These are phyloP conservation scores for Pelargonium fulgidum DNA, from an alignment of 441 rosid species.

Conservation along the genomic window DNA sequence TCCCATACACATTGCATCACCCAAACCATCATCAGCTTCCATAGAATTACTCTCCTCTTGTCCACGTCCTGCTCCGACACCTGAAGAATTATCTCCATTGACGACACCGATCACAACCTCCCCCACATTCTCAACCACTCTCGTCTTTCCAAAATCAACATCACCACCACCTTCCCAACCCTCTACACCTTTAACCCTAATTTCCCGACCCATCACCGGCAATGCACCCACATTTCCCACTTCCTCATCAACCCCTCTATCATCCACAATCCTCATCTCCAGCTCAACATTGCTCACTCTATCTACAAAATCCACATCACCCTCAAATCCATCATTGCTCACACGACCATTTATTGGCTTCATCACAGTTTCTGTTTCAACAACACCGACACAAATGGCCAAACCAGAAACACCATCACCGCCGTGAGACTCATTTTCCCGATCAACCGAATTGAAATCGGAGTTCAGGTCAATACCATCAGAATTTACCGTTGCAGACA, in stretches of 20 bases:
- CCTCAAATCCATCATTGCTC: constrained; percentile 13
- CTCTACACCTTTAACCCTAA: not conserved
- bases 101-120: not conserved
- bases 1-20: not conserved
- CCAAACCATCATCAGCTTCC: constrained; percentile 7
- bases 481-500: constrained; percentile 33
- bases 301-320: constrained; percentile 24
- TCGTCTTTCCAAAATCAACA: not conserved
- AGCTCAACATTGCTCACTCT: constrained; percentile 27
- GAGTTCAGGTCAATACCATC: constrained; percentile 33
- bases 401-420: constrained; percentile 19
- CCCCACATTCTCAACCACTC: not conserved
- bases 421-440: constrained; percentile 18
- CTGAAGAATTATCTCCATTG: constrained; percentile 11
- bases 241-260: constrained; percentile 1
- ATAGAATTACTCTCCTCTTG: constrained; percentile 17
- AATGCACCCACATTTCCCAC: not conserved
- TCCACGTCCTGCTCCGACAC: not conserved
- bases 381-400: constrained; percentile 13
- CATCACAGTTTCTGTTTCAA: constrained; percentile 34
- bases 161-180: constrained; percentile 16
- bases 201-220: not conserved
- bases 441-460: constrained; percentile 29
- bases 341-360: constrained; percentile 21
- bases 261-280: constrained; percentile 21